A percentile compares a stretch with the other conserved stretches of the same genome.
Conservation (phyloP, 768 basidiomycete genomes). For the Tricholoma terreum region DNA sequence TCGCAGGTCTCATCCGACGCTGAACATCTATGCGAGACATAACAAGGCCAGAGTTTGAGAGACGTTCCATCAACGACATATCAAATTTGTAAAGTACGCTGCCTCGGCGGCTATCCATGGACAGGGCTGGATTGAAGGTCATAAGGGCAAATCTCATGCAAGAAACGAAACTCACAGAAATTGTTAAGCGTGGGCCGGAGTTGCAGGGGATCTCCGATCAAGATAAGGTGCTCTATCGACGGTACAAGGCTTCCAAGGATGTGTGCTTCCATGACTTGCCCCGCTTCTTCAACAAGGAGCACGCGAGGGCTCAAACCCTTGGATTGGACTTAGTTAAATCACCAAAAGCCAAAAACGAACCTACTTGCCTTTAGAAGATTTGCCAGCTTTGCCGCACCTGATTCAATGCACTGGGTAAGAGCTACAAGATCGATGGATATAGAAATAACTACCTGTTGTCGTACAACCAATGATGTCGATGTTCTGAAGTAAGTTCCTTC, state of each 20-base stretch:
- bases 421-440: not conserved
- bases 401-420: not conserved
- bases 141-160: not conserved
- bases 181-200: conserved; percentile 67
- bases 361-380: conserved; percentile 49
- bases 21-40: conserved; percentile 76
- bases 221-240: conserved; percentile 68
- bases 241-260: conserved; percentile 61
- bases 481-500: conserved; percentile 49
- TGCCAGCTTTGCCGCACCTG: conserved; percentile 67
- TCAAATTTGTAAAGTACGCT: conserved; percentile 60
- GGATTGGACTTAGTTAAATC: not conserved
- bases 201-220: conserved; percentile 80
- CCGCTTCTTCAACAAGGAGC: conserved; percentile 76
- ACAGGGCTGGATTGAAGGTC: conserved; percentile 44
- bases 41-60: conserved; percentile 50
- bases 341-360: not conserved
- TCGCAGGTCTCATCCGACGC: conserved; percentile 70
- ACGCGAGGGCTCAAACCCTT: conserved; percentile 60
- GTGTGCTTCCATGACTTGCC: conserved; percentile 80
- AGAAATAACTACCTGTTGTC: conserved; percentile 57
- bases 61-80: conserved; percentile 73
- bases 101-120: conserved; percentile 64
- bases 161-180: conserved; percentile 40
- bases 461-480: conserved; percentile 74